phyloP scores from a whole-genome alignment of 2,329 filamentous ascomycete species.

The Botrytis galanthina region DNA sequence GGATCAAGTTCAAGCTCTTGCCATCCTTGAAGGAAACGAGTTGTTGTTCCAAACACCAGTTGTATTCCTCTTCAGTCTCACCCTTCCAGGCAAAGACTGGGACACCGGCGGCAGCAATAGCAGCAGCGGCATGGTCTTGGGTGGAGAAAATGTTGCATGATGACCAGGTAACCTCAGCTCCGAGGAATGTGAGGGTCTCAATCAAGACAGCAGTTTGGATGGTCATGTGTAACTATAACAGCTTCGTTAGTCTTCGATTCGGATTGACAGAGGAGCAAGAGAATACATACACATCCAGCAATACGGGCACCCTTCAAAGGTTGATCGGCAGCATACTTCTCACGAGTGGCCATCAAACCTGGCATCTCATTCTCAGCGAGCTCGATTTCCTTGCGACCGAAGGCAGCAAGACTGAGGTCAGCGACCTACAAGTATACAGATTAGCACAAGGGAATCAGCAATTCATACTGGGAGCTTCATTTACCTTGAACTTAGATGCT shows the following conservation, averaged over 20 bases:
- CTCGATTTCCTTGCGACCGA: constrained; percentile 98
- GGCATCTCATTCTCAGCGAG: constrained; percentile 97
- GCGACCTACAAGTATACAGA: constrained; percentile 64
- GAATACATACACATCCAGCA: constrained; percentile 73
- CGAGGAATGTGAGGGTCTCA: constrained; percentile 91
- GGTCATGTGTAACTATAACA: constrained; percentile 53
- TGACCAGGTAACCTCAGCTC: constrained; percentile 98
- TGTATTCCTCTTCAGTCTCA: constrained; percentile 99
- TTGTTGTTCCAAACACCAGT: constrained; percentile 99
- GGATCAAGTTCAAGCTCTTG: constrained; percentile 97
- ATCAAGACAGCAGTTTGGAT: constrained; percentile 99
- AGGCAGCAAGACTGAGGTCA: constrained; percentile 95
- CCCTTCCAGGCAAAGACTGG: constrained; percentile 76
- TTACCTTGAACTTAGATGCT: constrained; percentile 39
- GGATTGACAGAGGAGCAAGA: constrained; percentile 62
- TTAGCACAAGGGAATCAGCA: constrained; percentile 8
- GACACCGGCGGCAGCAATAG: constrained; percentile 78
- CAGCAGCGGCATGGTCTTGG: constrained; percentile 94
- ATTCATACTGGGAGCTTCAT: not conserved
- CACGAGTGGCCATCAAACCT: constrained; percentile 91
- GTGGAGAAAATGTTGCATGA: constrained; percentile 99
- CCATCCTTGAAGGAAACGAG: constrained; percentile 93
- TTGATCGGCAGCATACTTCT: constrained; percentile 90
- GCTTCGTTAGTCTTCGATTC: not conserved
- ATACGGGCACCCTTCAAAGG: constrained; percentile 93